Percentiles rank a stretch among this genome's conserved stretches.
These are phyloP conservation scores for Penicillium oxalicum DNA, from an alignment of 2,329 filamentous ascomycete genomes.

Conservation along the genomic window DNA sequence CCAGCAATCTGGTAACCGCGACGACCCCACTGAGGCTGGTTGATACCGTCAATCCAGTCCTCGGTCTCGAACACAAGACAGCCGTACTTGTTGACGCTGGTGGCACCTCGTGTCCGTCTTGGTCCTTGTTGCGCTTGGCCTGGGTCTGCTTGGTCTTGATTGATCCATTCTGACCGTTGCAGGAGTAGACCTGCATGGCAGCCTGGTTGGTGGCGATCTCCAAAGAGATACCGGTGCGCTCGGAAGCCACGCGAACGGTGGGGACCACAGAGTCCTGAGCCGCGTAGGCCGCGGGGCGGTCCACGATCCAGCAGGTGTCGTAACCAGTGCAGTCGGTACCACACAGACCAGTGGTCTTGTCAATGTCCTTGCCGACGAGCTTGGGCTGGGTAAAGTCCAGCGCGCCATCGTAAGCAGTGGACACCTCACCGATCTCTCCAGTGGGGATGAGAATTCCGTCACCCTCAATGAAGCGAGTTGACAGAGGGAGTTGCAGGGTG, in stretches of 20 bases:
- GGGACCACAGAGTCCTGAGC: constrained; percentile 32
- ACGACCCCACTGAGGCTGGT: constrained; percentile 81
- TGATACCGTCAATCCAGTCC: constrained; percentile 91
- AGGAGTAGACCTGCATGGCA: constrained; percentile 83
- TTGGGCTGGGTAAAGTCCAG: constrained; percentile 69
- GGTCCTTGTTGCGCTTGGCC: constrained; percentile 47
- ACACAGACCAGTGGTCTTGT: constrained; percentile 64
- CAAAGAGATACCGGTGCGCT: constrained; percentile 71
- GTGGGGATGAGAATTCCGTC: constrained; percentile 67
- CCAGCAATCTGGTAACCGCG: constrained; percentile 38
- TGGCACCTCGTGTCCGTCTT: constrained; percentile 46
- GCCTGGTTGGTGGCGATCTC: constrained; percentile 79
- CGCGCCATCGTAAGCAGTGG: constrained; percentile 56
- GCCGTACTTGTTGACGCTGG: constrained; percentile 59
- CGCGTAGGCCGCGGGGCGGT: constrained; percentile 35
- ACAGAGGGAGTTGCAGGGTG: constrained; percentile 41
- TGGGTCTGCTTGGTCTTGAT: constrained; percentile 40
- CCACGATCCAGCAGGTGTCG: constrained; percentile 54
- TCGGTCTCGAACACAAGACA: constrained; percentile 88
- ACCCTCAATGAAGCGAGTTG: constrained; percentile 40
- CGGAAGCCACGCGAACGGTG: constrained; percentile 59
- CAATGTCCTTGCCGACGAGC: constrained; percentile 66
- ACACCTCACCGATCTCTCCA: constrained; percentile 67
- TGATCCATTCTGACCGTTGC: constrained; percentile 67
- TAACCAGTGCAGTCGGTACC: constrained; percentile 79